Evolutionary conservation across 176 grass and related monocot species (phyloP).

Genomic region (Carex cristatella): DNA sequence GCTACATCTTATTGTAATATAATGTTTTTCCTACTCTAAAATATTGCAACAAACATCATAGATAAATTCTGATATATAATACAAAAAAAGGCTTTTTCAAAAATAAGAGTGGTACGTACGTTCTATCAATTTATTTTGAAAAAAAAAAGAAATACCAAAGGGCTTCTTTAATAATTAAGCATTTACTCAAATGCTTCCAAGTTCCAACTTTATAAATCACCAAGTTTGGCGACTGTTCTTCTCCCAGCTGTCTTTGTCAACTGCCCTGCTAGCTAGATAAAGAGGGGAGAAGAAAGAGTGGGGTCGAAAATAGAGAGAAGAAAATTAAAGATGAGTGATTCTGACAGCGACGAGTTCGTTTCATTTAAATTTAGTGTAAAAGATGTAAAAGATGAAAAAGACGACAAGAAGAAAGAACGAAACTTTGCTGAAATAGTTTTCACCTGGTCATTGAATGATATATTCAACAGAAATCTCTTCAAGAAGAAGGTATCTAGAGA

Average conservation of each 20-base stretch:
- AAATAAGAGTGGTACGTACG: neutral
- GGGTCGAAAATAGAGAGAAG: neutral
- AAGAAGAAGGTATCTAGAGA: conserved; percentile 27
- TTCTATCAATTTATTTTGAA: neutral
- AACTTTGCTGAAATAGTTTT: conserved; percentile 36
- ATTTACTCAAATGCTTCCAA: neutral
- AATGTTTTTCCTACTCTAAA: neutral
- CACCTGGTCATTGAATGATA: conserved; percentile 38
- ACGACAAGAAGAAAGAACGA: conserved; percentile 8
- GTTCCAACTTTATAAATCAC: neutral
- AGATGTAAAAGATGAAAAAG: neutral
- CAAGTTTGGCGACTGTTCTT: neutral
- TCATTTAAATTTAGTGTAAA: neutral
- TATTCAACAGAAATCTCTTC: conserved; percentile 34
- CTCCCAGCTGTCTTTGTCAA: neutral
- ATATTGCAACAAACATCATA: neutral
- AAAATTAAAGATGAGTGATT: neutral
- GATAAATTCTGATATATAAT: neutral
- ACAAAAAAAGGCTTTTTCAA: too few species aligned
- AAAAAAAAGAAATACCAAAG: neutral
- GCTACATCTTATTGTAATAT: too few species aligned
- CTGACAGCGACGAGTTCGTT: neutral
- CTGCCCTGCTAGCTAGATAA: neutral
- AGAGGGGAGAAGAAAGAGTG: neutral
- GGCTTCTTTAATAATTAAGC: neutral